phyloP scores from a whole-genome alignment of 2,329 filamentous ascomycete species.

The Thyridium curvatum region DNA sequence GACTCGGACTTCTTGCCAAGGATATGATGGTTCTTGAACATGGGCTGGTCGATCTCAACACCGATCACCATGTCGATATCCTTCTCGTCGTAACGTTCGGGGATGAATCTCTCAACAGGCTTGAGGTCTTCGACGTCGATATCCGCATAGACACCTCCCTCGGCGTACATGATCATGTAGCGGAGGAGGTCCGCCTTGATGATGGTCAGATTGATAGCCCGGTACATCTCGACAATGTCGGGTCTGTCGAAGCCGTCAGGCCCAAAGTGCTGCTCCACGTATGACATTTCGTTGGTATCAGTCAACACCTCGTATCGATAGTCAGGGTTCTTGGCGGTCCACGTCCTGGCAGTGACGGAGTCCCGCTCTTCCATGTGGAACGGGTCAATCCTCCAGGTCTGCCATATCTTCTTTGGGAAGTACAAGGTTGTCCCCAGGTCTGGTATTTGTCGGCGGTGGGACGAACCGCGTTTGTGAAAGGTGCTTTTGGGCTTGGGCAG shows the following conservation, averaged over 20 bases:
- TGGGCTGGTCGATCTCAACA: conserved; percentile 65
- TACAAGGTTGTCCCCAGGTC: neutral
- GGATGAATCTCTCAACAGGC: conserved; percentile 46
- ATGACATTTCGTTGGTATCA: conserved; percentile 60
- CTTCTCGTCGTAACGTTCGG: conserved; percentile 53
- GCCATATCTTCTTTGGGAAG: conserved; percentile 68
- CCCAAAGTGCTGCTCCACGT: conserved; percentile 64
- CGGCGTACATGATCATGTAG: conserved; percentile 62
- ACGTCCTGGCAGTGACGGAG: conserved; percentile 52
- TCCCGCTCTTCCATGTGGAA: conserved; percentile 61
- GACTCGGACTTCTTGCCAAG: conserved; percentile 62
- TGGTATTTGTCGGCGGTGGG: no score
- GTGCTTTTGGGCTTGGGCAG: neutral
- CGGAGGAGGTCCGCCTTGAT: conserved; percentile 61
- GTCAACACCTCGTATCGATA: conserved; percentile 66
- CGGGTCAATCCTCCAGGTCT: conserved; percentile 68
- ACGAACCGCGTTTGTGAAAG: no score
- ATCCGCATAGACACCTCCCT: conserved; percentile 48
- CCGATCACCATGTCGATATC: conserved; percentile 67
- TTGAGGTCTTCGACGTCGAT: conserved; percentile 35
- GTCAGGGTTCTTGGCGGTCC: conserved; percentile 59
- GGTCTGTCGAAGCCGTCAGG: conserved; percentile 57
- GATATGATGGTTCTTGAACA: conserved; percentile 56
- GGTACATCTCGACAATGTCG: conserved; percentile 58
- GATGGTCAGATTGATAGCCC: conserved; percentile 54